Evolutionary conservation across 495 filamentous ascomycete species (phyloP).

Genomic region (Trichoderma gamsii): DNA sequence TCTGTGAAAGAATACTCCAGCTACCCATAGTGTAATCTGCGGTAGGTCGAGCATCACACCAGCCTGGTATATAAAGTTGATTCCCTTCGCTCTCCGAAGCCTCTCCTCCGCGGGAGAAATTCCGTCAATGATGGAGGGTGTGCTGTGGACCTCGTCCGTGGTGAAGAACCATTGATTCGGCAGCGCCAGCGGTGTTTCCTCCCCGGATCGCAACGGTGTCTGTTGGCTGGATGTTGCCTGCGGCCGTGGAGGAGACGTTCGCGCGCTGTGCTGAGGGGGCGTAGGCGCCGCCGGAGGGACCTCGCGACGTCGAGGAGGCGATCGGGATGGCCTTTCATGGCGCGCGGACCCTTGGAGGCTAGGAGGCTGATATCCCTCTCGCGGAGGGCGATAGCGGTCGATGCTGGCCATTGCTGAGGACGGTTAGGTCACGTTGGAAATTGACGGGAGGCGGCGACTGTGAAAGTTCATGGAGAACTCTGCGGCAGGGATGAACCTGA

Average conservation of each 20-base stretch:
- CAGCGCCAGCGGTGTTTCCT: conserved; percentile 27
- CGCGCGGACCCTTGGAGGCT: conserved; percentile 27
- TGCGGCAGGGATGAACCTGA: neutral
- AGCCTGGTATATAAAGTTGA: conserved; percentile 92
- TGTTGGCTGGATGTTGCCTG: conserved; percentile 36
- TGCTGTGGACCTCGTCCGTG: conserved; percentile 69
- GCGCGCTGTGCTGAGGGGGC: conserved; percentile 42
- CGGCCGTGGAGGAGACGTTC: conserved; percentile 45
- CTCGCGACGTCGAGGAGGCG: conserved; percentile 41
- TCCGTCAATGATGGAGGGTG: conserved; percentile 81
- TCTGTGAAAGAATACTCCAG: conserved; percentile 88
- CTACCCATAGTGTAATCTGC: conserved; percentile 83
- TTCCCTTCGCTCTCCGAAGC: conserved; percentile 74
- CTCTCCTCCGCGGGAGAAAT: conserved; percentile 69
- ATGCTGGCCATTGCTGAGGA: conserved; percentile 41
- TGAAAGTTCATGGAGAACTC: neutral
- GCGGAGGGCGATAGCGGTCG: conserved; percentile 44
- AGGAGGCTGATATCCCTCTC: conserved; percentile 41
- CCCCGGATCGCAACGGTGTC: conserved; percentile 32
- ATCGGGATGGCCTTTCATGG: conserved; percentile 34
- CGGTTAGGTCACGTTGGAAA: neutral
- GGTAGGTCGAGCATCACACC: conserved; percentile 90
- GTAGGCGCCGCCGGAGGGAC: conserved; percentile 49
- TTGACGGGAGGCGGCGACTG: neutral
- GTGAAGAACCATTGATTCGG: conserved; percentile 83